These are phyloP conservation scores for Phytophthora palmivora DNA, from an alignment of 352 stramenopile genomes.

Conservation along the genomic window DNA sequence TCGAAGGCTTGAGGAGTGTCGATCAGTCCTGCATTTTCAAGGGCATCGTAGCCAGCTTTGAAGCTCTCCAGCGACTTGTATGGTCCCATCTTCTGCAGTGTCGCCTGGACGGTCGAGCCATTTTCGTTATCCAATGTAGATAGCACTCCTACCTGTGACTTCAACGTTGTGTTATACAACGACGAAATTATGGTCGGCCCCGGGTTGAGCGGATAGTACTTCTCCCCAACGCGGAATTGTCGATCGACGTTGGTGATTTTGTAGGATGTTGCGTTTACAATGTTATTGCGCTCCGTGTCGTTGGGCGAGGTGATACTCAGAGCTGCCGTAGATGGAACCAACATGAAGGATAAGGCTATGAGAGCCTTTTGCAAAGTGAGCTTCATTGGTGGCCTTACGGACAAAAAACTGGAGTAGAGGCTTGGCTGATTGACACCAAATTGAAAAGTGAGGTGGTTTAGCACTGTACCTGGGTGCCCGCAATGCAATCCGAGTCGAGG, in stretches of 20 bases:
- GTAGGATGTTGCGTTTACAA: constrained; percentile 25
- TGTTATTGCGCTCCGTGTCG: constrained; percentile 18
- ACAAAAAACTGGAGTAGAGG: neutral
- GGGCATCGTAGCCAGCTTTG: constrained; percentile 30
- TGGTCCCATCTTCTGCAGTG: constrained; percentile 23
- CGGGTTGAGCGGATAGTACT: constrained; percentile 32
- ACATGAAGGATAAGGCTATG: neutral
- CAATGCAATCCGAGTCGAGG: too few species aligned
- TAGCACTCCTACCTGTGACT: constrained; percentile 24
- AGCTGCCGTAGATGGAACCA: constrained; percentile 2
- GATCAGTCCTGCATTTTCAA: constrained; percentile 28
- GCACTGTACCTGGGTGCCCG: too few species aligned
- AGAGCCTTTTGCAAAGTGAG: neutral
- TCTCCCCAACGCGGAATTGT: constrained; percentile 29
- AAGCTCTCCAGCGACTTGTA: constrained; percentile 36
- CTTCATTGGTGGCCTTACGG: too few species aligned
- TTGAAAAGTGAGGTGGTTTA: constrained; percentile 14
- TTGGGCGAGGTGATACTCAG: constrained; percentile 24
- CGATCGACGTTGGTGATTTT: constrained; percentile 34
- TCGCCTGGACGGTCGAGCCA: constrained; percentile 15
- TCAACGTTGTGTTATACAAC: constrained; percentile 34
- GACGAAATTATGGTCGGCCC: constrained; percentile 30
- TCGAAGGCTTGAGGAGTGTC: too few species aligned
- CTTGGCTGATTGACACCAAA: constrained; percentile 5
- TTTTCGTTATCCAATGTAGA: constrained; percentile 31